These are phyloP conservation scores for Musa schizocarpa DNA, from an alignment of 176 grass and related monocot genomes.

Conservation along the genomic window DNA sequence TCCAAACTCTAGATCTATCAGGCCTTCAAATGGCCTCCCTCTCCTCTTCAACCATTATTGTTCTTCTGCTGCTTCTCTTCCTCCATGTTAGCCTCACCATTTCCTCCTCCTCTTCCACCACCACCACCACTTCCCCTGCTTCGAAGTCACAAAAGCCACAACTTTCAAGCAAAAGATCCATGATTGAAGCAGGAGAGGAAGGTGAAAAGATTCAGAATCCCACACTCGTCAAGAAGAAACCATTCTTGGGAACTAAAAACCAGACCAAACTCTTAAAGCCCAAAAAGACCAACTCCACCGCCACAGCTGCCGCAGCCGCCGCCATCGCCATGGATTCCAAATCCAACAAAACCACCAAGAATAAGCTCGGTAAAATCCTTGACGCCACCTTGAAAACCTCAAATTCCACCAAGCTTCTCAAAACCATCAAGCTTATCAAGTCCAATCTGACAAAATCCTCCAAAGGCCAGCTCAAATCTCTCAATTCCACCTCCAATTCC, in stretches of 20 bases:
- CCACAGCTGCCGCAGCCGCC: constrained; percentile 3
- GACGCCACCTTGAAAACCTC: constrained; percentile 22
- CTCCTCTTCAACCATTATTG: background rate
- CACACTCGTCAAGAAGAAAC: constrained; percentile 21
- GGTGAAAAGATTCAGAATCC: constrained; percentile 12
- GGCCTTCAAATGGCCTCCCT: constrained; percentile 22
- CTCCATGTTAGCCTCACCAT: constrained; percentile 48
- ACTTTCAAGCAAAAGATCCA: constrained; percentile 29
- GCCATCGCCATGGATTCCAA: background rate
- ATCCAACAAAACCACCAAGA: constrained; percentile 7
- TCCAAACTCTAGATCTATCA: constrained; percentile 17
- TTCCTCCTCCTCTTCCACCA: constrained; percentile 8
- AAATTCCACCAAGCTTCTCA: constrained; percentile 27
- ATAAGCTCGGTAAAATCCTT: constrained; percentile 26
- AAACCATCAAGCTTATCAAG: constrained; percentile 44
- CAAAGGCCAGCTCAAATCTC: constrained; percentile 36
- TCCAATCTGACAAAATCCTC: constrained; percentile 24
- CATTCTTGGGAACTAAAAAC: constrained; percentile 37
- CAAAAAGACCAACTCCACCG: constrained; percentile 48
- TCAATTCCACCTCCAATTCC: background rate
- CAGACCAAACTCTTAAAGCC: constrained; percentile 57
- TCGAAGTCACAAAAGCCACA: constrained; percentile 32
- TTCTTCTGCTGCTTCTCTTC: constrained; percentile 52
- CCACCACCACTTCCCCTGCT: constrained; percentile 6
- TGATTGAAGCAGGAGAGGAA: constrained; percentile 25